Conservation (phyloP, 192 early-diverging fungal genomes). For the Chytriomyces confervae region DNA sequence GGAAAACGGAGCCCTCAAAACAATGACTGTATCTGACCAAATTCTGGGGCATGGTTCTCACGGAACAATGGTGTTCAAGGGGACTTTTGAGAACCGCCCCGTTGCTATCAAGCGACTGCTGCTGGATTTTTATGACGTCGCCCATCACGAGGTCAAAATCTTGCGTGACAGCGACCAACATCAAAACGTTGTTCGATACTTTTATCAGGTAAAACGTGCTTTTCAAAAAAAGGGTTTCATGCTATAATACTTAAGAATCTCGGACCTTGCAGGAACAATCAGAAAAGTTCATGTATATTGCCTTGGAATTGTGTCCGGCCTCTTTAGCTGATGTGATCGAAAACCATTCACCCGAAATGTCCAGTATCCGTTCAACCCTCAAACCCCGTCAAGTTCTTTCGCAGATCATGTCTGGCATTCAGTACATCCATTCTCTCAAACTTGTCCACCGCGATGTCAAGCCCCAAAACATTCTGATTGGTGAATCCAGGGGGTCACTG, state of each 20-base stretch:
- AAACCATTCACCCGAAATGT: constrained; percentile 52
- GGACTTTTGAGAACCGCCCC: constrained; percentile 86
- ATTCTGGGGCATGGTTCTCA: constrained; percentile 90
- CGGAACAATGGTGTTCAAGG: constrained; percentile 95
- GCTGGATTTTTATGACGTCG: constrained; percentile 95
- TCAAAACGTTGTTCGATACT: constrained; percentile 96
- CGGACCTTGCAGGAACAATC: constrained; percentile 66
- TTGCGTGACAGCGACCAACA: constrained; percentile 94
- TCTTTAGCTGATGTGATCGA: constrained; percentile 88
- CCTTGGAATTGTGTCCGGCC: constrained; percentile 90
- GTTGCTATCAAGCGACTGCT: constrained; percentile 95
- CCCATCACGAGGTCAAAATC: constrained; percentile 89
- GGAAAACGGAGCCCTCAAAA: constrained; percentile 44
- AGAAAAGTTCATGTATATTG: constrained; percentile 95
- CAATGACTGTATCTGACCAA: constrained; percentile 65
- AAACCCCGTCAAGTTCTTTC: constrained; percentile 73
- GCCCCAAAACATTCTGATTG: constrained; percentile 89
- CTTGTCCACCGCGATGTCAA: constrained; percentile 99
- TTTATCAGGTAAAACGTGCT: constrained; percentile 66
- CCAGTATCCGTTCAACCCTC: constrained; percentile 48
- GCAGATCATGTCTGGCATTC: constrained; percentile 85
- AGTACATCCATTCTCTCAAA: constrained; percentile 89
- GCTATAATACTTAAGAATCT: not conserved
- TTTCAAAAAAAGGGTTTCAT: constrained; percentile 48
- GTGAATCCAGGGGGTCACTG: constrained; percentile 44